phyloP scores from a whole-genome alignment of 768 basidiomycete species.

The Gloeopeniophorella convolvens region DNA sequence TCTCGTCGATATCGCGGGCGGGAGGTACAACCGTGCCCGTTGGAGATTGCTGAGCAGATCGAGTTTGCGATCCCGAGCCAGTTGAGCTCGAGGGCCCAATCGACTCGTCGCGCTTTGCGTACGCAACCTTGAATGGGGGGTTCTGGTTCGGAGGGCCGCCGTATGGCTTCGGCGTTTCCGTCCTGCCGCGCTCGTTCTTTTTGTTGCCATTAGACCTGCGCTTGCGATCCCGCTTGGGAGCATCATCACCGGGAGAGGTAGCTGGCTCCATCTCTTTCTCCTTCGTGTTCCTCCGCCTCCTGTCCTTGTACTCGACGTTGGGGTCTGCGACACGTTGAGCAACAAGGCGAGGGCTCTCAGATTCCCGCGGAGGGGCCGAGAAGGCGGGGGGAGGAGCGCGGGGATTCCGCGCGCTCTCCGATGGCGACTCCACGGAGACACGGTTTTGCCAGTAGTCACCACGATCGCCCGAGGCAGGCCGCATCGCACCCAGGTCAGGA shows the following conservation, averaged over 20 bases:
- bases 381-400: constrained; percentile 27
- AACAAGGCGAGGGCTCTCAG: constrained; percentile 47
- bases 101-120: constrained; percentile 35
- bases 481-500: constrained; percentile 3
- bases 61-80: constrained; percentile 42
- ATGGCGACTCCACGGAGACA: constrained; percentile 16
- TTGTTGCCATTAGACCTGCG: constrained; percentile 35
- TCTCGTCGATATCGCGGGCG: constrained; percentile 77
- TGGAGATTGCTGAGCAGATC: constrained; percentile 69
- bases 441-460: constrained; percentile 10
- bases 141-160: constrained; percentile 18
- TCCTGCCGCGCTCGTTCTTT: constrained; percentile 41
- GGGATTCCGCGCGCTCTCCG: constrained; percentile 20
- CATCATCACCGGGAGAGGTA: constrained; percentile 27
- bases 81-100: constrained; percentile 65
- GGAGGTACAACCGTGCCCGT: constrained; percentile 55
- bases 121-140: constrained; percentile 22
- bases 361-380: constrained; percentile 37
- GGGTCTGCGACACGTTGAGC: constrained; percentile 30
- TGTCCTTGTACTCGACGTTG: constrained; percentile 41
- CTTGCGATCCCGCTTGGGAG: constrained; percentile 53
- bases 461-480: constrained; percentile 11
- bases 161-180: constrained; percentile 40
- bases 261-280: constrained; percentile 19
- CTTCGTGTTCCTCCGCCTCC: constrained; percentile 29